Base-by-base conservation (phyloP, 345 rosid species). In the Hirschfeldia incana region DNA sequence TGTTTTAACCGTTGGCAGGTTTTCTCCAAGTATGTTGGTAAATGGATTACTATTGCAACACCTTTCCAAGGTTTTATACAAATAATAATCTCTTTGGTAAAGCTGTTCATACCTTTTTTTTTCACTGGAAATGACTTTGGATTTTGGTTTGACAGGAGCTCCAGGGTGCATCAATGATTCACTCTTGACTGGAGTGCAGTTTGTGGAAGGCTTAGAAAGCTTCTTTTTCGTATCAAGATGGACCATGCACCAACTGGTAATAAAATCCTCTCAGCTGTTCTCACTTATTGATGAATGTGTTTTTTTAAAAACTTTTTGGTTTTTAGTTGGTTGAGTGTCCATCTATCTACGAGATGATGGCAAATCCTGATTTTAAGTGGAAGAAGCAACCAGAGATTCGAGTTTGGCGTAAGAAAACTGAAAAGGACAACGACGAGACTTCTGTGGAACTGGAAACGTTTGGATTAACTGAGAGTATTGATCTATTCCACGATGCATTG, bases 201-300 rank as follows among this genome's bases (percentile, higher is more conserved):
- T 93, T 82, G 89, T 93, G 75, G 94, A 93, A 85, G 98, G 97
- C 70, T 80, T 93, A 4, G 95, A 90, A 76, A 88, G 91, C 81
- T 90, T 83, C 85, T 93, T 93, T 78, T 91, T 93, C 78, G 97
- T 93, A 37, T 88, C 93, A 51, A 78, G 97, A 68, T 93, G 98
- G 98, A 91, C 95, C 1, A 89, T 91, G 93, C 98, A 93, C 82
- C 98, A 93, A 81, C 80, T 93, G 93, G 98, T 93, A 89, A 88
- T 59, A 17, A 17, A 87, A 46, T 69, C 6, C 11, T 9, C 53
- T 71, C 82, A 57, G 4, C 1, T 5, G 58, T 15, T 11, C 60
- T 68, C 28, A n/a, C 12, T 53, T 15, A 46, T 44, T 79, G 74
- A 73, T 60, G 61, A n/a, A 51, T 64, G 30, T 34, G 26, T 65